Percentiles rank a stretch among this genome's conserved stretches.
Evolutionary conservation across 257 asterid species (phyloP).

Genomic region (Fraxinus pennsylvanica): DNA sequence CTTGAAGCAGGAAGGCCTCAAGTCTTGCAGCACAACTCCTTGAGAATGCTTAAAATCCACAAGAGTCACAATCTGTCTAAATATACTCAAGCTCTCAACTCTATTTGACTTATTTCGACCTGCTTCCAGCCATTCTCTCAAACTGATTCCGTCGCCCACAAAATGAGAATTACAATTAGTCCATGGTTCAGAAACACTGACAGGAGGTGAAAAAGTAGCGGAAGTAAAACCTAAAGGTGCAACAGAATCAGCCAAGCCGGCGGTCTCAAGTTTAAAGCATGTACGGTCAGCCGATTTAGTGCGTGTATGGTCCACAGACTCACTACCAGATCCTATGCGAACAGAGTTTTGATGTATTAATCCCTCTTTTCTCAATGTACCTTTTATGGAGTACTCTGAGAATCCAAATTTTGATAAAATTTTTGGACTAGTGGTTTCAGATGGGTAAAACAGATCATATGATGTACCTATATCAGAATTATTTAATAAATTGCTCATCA

Average conservation of each 20-base stretch:
- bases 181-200: conserved; percentile 37
- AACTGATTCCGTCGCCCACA: conserved; percentile 46
- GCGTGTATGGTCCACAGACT: conserved; percentile 32
- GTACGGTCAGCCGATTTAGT: conserved; percentile 27
- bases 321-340: conserved; percentile 39
- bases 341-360: conserved; percentile 53
- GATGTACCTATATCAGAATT: conserved; percentile 43
- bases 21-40: conserved; percentile 60
- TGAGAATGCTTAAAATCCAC: conserved; percentile 71
- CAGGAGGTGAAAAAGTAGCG: conserved; percentile 32
- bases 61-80: conserved; percentile 69
- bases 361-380: conserved; percentile 75
- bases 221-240: conserved; percentile 32
- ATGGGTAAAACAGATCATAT: conserved; percentile 40
- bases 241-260: conserved; percentile 28
- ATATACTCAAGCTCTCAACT: conserved; percentile 63
- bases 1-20: conserved; percentile 82
- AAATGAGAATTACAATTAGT: conserved; percentile 30
- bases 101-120: conserved; percentile 53
- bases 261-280: not conserved
- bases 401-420: conserved; percentile 71
- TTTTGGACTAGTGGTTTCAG: conserved; percentile 76
- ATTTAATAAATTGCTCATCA: conserved; percentile 30
- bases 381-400: conserved; percentile 71
- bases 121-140: conserved; percentile 76